Evolutionary conservation across 2,329 filamentous ascomycete species (phyloP).

Genomic region (Pseudogymnoascus verrucosus): DNA sequence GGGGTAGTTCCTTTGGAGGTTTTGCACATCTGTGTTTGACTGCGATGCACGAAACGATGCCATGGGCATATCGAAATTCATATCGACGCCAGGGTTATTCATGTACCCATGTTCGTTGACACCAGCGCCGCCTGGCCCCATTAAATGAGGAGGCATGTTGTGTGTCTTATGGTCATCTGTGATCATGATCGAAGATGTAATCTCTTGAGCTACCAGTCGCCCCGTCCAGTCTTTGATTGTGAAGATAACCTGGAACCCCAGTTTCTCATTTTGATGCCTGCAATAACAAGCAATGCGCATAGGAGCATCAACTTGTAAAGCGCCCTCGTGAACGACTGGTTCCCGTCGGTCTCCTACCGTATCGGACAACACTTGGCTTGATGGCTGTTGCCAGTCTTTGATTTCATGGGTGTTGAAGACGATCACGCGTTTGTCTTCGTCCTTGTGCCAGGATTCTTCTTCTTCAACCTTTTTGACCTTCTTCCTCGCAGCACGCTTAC

Average conservation of each 20-base stretch:
- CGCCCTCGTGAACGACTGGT: slow-evolving; percentile 44
- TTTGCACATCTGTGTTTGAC: slow-evolving; percentile 56
- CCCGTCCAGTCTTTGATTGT: slow-evolving; percentile 78
- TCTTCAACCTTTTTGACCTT: slow-evolving; percentile 91
- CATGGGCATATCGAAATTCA: slow-evolving; percentile 26
- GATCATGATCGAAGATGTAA: slow-evolving; percentile 87
- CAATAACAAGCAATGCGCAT: slow-evolving; percentile 98
- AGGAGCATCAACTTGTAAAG: slow-evolving; percentile 72
- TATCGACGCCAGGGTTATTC: slow-evolving; percentile 34
- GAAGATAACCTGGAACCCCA: slow-evolving; percentile 88
- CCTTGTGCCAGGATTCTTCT: slow-evolving; percentile 75
- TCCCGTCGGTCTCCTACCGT: slow-evolving; percentile 37
- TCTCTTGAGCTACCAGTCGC: slow-evolving; percentile 71
- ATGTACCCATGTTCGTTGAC: slow-evolving; percentile 25
- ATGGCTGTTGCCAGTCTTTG: slow-evolving; percentile 68
- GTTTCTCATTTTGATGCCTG: slow-evolving; percentile 87
- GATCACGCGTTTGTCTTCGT: slow-evolving; percentile 73
- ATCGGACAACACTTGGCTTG: slow-evolving; percentile 42
- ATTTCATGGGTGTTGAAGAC: slow-evolving; percentile 88
- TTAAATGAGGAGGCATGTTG: slow-evolving; percentile 33
- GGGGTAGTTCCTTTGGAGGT: slow-evolving; percentile 43
- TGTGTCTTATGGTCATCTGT: slow-evolving; percentile 97
- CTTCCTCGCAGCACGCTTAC: slow-evolving; percentile 84
- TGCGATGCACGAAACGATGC: slow-evolving; percentile 48
- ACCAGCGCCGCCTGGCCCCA: slow-evolving; percentile 12